Evolutionary conservation across 768 basidiomycete species (phyloP).

Genomic region (Agrocybe pediades): DNA sequence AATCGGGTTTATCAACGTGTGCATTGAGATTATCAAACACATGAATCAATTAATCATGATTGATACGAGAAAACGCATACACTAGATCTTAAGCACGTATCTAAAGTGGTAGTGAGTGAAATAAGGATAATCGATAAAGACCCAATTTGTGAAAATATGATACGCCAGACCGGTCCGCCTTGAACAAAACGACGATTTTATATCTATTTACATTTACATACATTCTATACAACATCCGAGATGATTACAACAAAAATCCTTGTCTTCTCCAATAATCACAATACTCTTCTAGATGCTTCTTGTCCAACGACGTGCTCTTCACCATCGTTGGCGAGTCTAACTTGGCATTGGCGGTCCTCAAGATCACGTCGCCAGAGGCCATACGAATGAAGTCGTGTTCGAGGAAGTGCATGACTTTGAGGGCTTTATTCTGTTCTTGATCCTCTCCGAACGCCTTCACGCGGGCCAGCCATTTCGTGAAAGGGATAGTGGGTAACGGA

Average conservation of each 20-base stretch:
- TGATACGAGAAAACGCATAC: too few species aligned
- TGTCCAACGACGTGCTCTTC: not conserved
- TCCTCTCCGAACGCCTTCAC: not conserved
- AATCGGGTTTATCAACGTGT: not conserved
- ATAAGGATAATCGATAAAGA: too few species aligned
- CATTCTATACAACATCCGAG: not conserved
- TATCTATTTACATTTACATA: not conserved
- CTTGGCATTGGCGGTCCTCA: not conserved
- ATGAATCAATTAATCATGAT: too few species aligned
- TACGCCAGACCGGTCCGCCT: too few species aligned
- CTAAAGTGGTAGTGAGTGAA: too few species aligned
- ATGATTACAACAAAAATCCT: not conserved
- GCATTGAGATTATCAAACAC: too few species aligned
- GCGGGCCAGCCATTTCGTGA: not conserved
- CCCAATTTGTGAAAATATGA: too few species aligned
- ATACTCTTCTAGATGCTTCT: not conserved
- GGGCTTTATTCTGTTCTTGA: not conserved
- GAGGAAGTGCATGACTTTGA: not conserved
- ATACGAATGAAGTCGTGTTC: not conserved
- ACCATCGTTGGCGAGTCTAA: not conserved
- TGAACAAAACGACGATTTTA: too few species aligned
- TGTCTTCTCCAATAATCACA: not conserved
- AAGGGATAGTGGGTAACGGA: not conserved
- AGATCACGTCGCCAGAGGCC: not conserved
- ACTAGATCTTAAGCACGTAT: too few species aligned